Base-by-base conservation (phyloP, 1,284 basidiomycete genomes). In the Inonotus obliquus region DNA sequence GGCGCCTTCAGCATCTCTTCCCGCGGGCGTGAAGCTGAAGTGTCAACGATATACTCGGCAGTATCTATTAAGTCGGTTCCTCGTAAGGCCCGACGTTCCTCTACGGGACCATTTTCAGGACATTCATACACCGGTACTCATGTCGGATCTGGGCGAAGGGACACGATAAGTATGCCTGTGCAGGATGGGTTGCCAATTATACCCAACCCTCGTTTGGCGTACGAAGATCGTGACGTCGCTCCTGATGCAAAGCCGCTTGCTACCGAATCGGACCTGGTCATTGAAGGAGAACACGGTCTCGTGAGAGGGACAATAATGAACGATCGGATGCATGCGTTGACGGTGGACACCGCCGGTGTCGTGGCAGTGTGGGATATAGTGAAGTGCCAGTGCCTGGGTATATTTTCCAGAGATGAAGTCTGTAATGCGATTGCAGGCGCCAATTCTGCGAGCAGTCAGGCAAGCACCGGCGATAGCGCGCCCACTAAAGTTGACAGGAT, bases 291-390 rank as follows among this genome's bases (percentile, higher is more conserved):
- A 51, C 81, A 86, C 61, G 96, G 97, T 4, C 81, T 98, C 11
- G 88, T 97, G 54, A 82, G 96, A 23, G 89, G 86, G 5, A 77
- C 89, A 25, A 80, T 95, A 63, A 78, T 99, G 52, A 98, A 96
- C 73, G 94, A 98, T 71, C 82, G 95, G 41, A 82, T 96, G 63
- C 96, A 98, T 71, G 94, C 90, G 4, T 75, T 99, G 58, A 94
- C 94, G 0, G 87, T 98, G 44, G 91, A 98, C 72, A 95, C 94
- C 0, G 78, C 81, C 0, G 92, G 92, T 9, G 86, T 90, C 66
- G 87, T 99, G 2, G 90, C 89, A 0, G 84, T 96, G 2, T 99
- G 97, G 96, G 92, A 99, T 75, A 86, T 99, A 59, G 80, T 96
- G 17, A 80, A 85, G 0, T 87, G 91, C 1, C 66, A 77, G 1